Base-by-base conservation (phyloP, 192 early-diverging fungal genomes). In the Paraglomus brasilianum region DNA sequence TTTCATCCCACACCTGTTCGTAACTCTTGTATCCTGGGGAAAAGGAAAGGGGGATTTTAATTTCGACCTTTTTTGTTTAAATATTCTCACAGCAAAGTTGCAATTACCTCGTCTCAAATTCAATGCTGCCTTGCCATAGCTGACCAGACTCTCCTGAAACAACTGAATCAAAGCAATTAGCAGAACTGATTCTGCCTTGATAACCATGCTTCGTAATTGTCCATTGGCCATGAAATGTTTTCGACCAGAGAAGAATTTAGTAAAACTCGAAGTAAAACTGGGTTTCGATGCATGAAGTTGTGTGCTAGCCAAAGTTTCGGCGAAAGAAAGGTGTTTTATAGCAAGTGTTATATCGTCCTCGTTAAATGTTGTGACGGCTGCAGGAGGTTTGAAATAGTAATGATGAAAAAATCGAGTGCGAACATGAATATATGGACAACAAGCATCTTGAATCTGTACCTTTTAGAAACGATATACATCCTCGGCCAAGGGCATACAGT, bases 401-500 rank as follows among this genome's bases (percentile, higher is more conserved):
- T 22, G 44, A 73, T 62, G n/a, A 66, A 70, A 68, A 73, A 30
- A 39, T 36, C 24, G 13, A 43, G 30, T 7, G 11, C 24, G 41
- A 40, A 40, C 36, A n/a, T 44, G 24, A 39, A 40, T n/a, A 43
- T 58, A 13, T 22, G 60, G 47, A 48, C 50, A 38, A n/a, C 46
- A 49, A 56, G 22, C n/a, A 13, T 36, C 36, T 48, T 40, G 39
- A 45, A n/a, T 41, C 40, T 30, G 30, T 78, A 85, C 83, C 83
- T 81, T 85, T 85, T 47, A 85, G 72, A 64, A 85, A 85, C 15
- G 81, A 78, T 38, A 85, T 75, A 22, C 75, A 73, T 30, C 83
- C 80, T 10, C 78, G 77, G 36, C 83, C 81, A 22, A 85, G 72
- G 46, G 81, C 83, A 52, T 81, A 81, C 19, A 85, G 66, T 21